Base-by-base conservation (phyloP, 305 asterid genomes). In the Fraxinus platypoda region DNA sequence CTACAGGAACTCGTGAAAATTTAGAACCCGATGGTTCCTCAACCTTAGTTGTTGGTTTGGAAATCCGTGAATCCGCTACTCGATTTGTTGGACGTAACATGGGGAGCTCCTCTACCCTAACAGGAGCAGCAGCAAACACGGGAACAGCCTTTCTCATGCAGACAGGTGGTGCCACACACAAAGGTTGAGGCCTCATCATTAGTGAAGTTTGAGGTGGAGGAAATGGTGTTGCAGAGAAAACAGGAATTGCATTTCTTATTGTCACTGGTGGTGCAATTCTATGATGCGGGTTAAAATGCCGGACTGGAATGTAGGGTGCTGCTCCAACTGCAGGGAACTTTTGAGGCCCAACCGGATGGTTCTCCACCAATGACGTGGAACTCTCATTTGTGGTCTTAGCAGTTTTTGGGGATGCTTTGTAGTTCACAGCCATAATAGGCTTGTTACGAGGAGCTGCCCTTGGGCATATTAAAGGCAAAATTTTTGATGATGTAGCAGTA, bases 251-350 rank as follows among this genome's bases (percentile, higher is more conserved):
- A 82, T 86, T 91, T 75, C 98, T 91, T 83, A 94, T 83, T 3
- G 97, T 94, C 88, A 96, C 99, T 0, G 97, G 94, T 76, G 94
- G 97, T 74, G 99, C 98, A 64, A 91, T 77, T 81, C 91, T 86
- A 73, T 87, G 93, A 84, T 90, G 97, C 6, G 92, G 89, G 85
- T 83, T 86, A 66, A 89, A 93, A 87, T 91, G 98, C 46, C 92
- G 85, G 79, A 92, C 93, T 0, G 99, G 99, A 80, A 96, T 92
- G 84, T 96, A 96, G 28, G 99, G 99, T 19, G 92, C 88, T 54
- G 99, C 99, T 81, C 97, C 95, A 82, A 90, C 98, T 84, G 97
- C 94, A 19, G 96, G 97, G 85, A 94, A 92, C 86, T 85, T 93
- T 81, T 89, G 93, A 74, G 89, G 83, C 30, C 78, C 88, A 81